phyloP scores from a whole-genome alignment of 495 filamentous ascomycete genomes.

The Neurospora pannonica region DNA sequence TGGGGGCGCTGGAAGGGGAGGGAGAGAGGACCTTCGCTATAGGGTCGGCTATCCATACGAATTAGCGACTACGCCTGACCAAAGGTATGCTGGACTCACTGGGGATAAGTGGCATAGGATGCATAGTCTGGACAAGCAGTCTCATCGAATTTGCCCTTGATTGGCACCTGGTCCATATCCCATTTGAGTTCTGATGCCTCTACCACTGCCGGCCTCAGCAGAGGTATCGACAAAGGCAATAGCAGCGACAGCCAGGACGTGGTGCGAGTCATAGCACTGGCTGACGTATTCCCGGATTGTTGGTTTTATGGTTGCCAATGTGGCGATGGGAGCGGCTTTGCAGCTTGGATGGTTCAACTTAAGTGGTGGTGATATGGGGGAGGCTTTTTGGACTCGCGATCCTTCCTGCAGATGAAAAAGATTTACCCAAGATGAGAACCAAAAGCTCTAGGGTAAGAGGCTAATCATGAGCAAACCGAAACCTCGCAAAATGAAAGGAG shows the following conservation, averaged over 20 bases:
- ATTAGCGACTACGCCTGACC: not conserved
- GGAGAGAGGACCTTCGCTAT: constrained; percentile 65
- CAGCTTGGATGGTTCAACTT: not conserved
- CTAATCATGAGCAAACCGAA: not conserved
- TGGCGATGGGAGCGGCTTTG: not conserved
- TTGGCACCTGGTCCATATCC: constrained; percentile 13
- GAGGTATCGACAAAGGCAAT: constrained; percentile 8
- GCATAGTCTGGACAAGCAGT: constrained; percentile 45
- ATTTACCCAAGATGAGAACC: not conserved
- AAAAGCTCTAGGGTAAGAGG: not conserved
- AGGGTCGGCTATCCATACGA: constrained; percentile 48
- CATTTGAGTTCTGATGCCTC: constrained; percentile 3
- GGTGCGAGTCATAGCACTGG: not conserved
- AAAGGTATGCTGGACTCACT: constrained; percentile 20
- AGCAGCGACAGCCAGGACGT: constrained; percentile 5
- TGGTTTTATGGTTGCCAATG: not conserved
- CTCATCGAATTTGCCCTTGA: constrained; percentile 11
- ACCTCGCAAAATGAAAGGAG: not conserved
- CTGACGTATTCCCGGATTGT: not conserved
- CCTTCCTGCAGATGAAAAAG: not conserved
- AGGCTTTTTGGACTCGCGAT: not conserved
- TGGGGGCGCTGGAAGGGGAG: constrained; percentile 88
- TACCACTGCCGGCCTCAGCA: constrained; percentile 4
- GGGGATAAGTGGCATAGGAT: constrained; percentile 37
- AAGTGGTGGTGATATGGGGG: not conserved